Percentiles rank a stretch among this genome's conserved stretches.
These are phyloP conservation scores for Syzygium syzygioides DNA, from an alignment of 441 rosid species.

Conservation along the genomic window DNA sequence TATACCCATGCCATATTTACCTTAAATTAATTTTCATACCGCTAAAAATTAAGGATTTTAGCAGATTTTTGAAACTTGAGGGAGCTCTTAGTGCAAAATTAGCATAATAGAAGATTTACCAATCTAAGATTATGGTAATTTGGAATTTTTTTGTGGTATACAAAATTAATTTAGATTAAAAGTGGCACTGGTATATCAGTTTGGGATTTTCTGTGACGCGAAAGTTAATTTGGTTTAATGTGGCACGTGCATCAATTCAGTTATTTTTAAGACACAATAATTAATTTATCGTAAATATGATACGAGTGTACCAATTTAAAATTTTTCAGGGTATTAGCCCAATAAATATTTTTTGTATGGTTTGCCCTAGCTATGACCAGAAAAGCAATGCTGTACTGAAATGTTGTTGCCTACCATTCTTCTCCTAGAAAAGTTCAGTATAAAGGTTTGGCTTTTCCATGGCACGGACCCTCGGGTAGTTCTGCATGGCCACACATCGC, in stretches of 20 bases:
- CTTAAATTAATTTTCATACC: not conserved
- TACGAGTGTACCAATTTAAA: fast-evolving
- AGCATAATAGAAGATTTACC: not conserved
- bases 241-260: fast-evolving
- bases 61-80: not conserved
- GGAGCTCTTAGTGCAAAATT: not conserved
- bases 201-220: fast-evolving
- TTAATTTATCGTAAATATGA: fast-evolving
- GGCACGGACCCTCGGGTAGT: not conserved
- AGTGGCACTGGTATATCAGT: fast-evolving
- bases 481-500: not conserved
- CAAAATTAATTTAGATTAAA: not conserved
- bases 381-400: not conserved
- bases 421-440: not conserved
- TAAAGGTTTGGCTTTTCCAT: not conserved
- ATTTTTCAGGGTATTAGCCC: not conserved
- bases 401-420: not conserved
- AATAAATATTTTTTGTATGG: not conserved
- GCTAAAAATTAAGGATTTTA: not conserved
- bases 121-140: not conserved
- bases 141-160: not conserved
- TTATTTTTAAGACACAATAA: not conserved
- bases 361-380: not conserved
- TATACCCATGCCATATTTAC: not conserved
- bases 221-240: not conserved